phyloP scores from a whole-genome alignment of 2,329 filamentous ascomycete genomes.

The Diaporthe ampelina region DNA sequence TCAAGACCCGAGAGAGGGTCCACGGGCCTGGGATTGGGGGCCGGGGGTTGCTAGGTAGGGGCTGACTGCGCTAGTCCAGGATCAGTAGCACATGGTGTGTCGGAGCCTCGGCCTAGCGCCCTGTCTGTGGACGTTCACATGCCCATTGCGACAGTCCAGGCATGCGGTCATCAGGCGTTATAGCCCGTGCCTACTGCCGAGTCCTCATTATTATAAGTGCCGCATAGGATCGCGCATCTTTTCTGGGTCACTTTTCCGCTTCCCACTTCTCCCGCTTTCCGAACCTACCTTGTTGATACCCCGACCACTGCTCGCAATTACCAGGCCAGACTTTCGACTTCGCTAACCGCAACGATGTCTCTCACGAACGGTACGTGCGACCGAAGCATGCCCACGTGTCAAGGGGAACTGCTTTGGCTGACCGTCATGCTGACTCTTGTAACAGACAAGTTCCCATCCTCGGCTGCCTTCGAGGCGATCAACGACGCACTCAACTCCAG shows the following conservation, averaged over 20 bases:
- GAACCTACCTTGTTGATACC: not conserved
- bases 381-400: not conserved
- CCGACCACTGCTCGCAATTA: not conserved
- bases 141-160: conserved; percentile 17
- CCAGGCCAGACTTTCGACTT: not conserved
- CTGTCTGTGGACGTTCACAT: conserved; percentile 39
- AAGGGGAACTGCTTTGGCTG: not conserved
- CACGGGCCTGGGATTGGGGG: not conserved
- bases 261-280: conserved; percentile 5
- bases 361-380: conserved; percentile 76
- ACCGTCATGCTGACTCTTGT: conserved; percentile 3
- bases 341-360: conserved; percentile 68
- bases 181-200: conserved; percentile 17
- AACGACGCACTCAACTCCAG: conserved; percentile 76
- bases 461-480: conserved; percentile 92
- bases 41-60: not conserved
- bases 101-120: conserved; percentile 38
- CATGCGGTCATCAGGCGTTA: conserved; percentile 32
- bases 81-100: conserved; percentile 32
- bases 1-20: conserved; percentile 2
- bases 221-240: not conserved
- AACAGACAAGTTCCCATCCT: conserved; percentile 87
- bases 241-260: not conserved
- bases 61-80: conserved; percentile 31
- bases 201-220: not conserved